These are phyloP conservation scores for Aphanoascus verrucosus DNA, from an alignment of 2,329 filamentous ascomycete species.

Conservation along the genomic window DNA sequence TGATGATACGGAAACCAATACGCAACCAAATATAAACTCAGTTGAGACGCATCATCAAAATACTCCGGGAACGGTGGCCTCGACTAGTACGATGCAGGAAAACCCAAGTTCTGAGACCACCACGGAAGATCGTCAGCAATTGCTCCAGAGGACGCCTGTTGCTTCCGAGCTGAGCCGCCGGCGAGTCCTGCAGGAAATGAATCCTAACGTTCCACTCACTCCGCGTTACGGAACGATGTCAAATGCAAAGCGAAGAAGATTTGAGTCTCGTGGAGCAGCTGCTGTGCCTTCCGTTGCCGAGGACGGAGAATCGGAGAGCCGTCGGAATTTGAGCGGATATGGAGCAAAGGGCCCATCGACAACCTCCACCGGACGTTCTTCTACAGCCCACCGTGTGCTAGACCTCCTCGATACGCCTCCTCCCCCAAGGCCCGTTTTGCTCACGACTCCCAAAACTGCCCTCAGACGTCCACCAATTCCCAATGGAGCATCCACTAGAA, in stretches of 20 bases:
- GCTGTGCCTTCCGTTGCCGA: constrained; percentile 41
- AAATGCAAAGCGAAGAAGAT: constrained; percentile 31
- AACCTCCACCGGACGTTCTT: background rate
- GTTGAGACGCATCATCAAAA: constrained; percentile 54
- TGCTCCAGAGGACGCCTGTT: background rate
- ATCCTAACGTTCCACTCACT: constrained; percentile 21
- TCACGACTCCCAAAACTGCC: constrained; percentile 7
- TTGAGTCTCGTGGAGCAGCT: constrained; percentile 21
- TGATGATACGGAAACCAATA: constrained; percentile 6
- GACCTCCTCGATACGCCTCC: constrained; percentile 20
- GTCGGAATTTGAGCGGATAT: background rate
- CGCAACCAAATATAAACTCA: constrained; percentile 19
- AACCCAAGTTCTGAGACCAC: background rate
- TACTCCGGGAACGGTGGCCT: constrained; percentile 21
- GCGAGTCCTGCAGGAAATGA: constrained; percentile 22
- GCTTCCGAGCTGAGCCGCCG: background rate
- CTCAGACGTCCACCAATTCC: background rate
- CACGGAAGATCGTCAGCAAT: background rate
- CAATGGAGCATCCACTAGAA: background rate
- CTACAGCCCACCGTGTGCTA: background rate
- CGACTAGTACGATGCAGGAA: background rate
- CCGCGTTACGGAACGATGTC: constrained; percentile 11
- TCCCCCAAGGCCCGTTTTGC: constrained; percentile 11
- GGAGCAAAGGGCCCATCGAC: background rate
- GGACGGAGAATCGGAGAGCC: constrained; percentile 35